phyloP scores from a whole-genome alignment of 306 rosid genomes.

The Mimosa pudica region DNA sequence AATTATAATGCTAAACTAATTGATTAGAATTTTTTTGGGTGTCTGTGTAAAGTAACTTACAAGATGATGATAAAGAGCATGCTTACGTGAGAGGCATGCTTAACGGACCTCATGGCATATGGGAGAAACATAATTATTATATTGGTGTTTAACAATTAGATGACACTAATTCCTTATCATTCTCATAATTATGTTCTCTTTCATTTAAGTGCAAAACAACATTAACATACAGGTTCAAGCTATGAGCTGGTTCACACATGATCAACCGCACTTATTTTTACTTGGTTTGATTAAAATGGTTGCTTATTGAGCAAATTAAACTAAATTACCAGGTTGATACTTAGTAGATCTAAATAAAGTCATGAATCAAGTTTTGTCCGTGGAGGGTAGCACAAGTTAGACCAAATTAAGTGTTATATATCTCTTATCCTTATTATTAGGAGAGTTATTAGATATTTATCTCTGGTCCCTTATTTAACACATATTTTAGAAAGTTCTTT shows the following conservation, averaged over 20 bases:
- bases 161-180: not conserved
- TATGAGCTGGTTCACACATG: constrained; percentile 30
- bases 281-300: too few relatives aligned
- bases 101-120: constrained; percentile 5
- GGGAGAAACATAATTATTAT: not conserved
- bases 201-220: constrained; percentile 13
- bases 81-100: constrained; percentile 27
- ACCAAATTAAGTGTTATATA: not conserved
- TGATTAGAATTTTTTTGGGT: not conserved
- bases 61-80: constrained; percentile 35
- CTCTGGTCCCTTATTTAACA: too few relatives aligned
- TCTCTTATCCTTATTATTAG: too few relatives aligned
- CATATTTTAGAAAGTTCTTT: too few relatives aligned
- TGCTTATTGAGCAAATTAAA: too few relatives aligned
- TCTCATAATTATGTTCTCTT: constrained; percentile 21
- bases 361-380: too few relatives aligned
- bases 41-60: not conserved
- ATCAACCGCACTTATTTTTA: too few relatives aligned
- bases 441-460: too few relatives aligned
- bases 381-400: too few relatives aligned
- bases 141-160: not conserved
- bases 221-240: constrained; percentile 23
- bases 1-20: constrained; percentile 17
- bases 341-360: not conserved
- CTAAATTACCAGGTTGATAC: not conserved